Percentiles rank a stretch among this genome's conserved stretches.
phyloP scores from a whole-genome alignment of 768 basidiomycete genomes.

The Gloeophyllum trabeum region DNA sequence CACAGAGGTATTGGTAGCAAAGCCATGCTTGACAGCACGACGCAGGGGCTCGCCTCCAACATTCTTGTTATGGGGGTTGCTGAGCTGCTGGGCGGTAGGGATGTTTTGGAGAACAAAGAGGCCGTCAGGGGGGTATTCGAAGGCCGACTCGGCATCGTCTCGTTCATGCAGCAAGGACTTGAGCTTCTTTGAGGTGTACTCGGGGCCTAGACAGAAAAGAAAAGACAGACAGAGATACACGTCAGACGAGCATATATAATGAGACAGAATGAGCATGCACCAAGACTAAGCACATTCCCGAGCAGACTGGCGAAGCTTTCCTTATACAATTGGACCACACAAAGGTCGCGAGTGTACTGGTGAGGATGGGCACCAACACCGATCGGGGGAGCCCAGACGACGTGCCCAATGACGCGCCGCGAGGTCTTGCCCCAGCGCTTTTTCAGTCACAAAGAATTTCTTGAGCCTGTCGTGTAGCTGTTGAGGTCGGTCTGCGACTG shows the following conservation, averaged over 20 bases:
- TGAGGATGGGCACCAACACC: slow-evolving; percentile 15
- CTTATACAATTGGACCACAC: slow-evolving; percentile 27
- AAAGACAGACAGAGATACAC: slow-evolving; percentile 12
- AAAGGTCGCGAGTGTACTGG: slow-evolving; percentile 24
- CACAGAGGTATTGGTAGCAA: slow-evolving; percentile 13
- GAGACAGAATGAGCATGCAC: slow-evolving; percentile 12
- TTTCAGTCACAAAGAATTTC: slow-evolving; percentile 20
- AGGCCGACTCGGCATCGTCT: slow-evolving; percentile 12
- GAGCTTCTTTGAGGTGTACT: slow-evolving; percentile 5
- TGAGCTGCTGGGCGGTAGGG: slow-evolving; percentile 11
- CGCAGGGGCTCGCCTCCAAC: slow-evolving; percentile 13
- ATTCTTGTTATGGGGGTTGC: slow-evolving; percentile 11
- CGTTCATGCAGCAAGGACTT: slow-evolving; percentile 10
- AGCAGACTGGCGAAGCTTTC: slow-evolving; percentile 22
- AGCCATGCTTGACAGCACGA: slow-evolving; percentile 14
- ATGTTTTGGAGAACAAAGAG: slow-evolving; percentile 13
- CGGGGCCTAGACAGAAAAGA: slow-evolving; percentile 11
- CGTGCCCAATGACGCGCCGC: slow-evolving; percentile 25
- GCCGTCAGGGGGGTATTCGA: slow-evolving; percentile 16
- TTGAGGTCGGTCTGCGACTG: slow-evolving; percentile 10
- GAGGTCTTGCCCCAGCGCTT: slow-evolving; percentile 20
- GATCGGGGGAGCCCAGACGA: slow-evolving; percentile 28
- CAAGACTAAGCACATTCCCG: slow-evolving; percentile 24
- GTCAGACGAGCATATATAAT: slow-evolving; percentile 6
- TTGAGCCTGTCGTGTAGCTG: slow-evolving; percentile 14